These are phyloP conservation scores for Diaporthe amygdali DNA, from an alignment of 2,329 filamentous ascomycete species.

Conservation along the genomic window DNA sequence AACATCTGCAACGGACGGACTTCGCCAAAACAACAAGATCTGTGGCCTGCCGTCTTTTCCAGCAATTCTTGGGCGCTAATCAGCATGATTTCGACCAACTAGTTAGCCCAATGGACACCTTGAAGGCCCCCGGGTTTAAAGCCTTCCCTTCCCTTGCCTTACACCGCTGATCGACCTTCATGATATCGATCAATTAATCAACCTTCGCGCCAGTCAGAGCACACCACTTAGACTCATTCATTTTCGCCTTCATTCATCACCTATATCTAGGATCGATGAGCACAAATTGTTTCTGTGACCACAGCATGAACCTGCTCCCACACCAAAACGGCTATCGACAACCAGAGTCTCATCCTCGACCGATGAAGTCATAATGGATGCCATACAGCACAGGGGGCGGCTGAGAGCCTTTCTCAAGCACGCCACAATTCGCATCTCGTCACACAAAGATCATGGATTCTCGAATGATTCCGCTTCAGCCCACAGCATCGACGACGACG, in stretches of 20 bases:
- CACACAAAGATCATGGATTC: neutral
- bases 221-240: neutral
- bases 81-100: neutral
- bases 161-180: neutral
- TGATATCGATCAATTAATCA: neutral
- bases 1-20: neutral
- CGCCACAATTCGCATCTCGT: neutral
- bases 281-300: neutral
- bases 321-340: neutral
- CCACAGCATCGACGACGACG: neutral
- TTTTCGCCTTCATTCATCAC: neutral
- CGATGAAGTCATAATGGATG: constrained; percentile 15
- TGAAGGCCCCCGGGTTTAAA: neutral
- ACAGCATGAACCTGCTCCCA: neutral
- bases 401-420: constrained; percentile 11
- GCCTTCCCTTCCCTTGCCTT: constrained; percentile 3
- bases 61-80: neutral
- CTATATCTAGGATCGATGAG: neutral
- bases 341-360: neutral
- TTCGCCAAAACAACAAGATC: neutral
- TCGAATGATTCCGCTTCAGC: neutral
- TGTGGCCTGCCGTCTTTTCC: neutral
- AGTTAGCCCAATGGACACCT: neutral
- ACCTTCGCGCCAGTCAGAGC: neutral
- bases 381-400: neutral